Evolutionary conservation across 148 eudicot species (phyloP).

Genomic region (Rhododendron simsii): DNA sequence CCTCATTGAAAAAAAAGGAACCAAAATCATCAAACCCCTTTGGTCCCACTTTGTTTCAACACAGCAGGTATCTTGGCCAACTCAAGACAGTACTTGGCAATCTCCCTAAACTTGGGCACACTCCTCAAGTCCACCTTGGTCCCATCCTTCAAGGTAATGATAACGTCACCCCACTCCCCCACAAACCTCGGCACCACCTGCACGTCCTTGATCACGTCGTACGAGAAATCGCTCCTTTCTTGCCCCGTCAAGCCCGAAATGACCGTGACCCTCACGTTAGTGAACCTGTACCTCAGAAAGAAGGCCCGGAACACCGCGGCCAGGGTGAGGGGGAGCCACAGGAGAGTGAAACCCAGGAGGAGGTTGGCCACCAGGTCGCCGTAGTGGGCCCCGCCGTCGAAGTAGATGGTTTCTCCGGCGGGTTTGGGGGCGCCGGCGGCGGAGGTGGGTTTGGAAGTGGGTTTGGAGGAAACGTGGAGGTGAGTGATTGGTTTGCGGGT

Average conservation of each 20-base stretch:
- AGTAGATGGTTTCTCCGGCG: conserved; percentile 58
- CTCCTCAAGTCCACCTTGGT: conserved; percentile 90
- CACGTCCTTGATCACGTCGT: conserved; percentile 72
- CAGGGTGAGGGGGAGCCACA: conserved; percentile 82
- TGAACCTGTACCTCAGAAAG: conserved; percentile 72
- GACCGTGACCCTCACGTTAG: conserved; percentile 71
- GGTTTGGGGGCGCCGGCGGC: conserved; percentile 33
- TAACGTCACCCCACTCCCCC: conserved; percentile 94
- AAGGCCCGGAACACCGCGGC: conserved; percentile 86
- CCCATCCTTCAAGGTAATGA: conserved; percentile 80
- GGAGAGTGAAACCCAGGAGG: conserved; percentile 72
- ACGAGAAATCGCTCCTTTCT: conserved; percentile 80
- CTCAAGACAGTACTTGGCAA: conserved; percentile 72
- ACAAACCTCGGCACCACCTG: conserved; percentile 93
- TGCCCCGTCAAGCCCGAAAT: conserved; percentile 83
- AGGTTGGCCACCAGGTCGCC: conserved; percentile 78
- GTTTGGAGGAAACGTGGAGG: conserved; percentile 53
- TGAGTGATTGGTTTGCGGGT: conserved; percentile 37
- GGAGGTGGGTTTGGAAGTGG: conserved; percentile 35
- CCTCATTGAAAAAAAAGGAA: conserved; percentile 9
- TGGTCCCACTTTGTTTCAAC: conserved; percentile 31
- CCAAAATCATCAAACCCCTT: conserved; percentile 36
- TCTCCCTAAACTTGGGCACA: conserved; percentile 90
- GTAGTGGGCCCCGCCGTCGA: conserved; percentile 93
- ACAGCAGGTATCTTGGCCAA: conserved; percentile 46